A percentile compares a stretch with the other conserved stretches of the same genome.
phyloP scores from a whole-genome alignment of 306 rosid genomes.

The Senna tora region DNA sequence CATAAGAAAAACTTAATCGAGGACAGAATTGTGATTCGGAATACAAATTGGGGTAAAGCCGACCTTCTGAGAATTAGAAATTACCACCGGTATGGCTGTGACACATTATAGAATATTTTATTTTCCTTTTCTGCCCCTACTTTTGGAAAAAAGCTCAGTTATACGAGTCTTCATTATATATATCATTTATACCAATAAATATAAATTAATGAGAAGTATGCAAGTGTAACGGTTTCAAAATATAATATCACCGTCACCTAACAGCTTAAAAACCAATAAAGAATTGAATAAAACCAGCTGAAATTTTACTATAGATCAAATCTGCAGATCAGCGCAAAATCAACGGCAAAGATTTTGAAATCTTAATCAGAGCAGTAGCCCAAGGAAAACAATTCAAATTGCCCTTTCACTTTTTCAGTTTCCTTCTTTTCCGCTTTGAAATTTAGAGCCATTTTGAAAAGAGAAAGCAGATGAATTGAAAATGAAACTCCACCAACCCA shows the following conservation, averaged over 20 bases:
- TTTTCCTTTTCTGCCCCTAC: neutral
- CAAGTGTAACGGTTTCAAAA: conserved; percentile 17
- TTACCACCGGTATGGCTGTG: too few species aligned
- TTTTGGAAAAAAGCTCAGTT: neutral
- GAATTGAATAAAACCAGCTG: conserved; percentile 31
- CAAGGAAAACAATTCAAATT: conserved; percentile 19
- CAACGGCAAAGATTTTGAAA: conserved; percentile 1
- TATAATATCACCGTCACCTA: conserved; percentile 36
- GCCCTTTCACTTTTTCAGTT: neutral
- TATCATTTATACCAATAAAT: neutral
- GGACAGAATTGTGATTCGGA: conserved; percentile 20
- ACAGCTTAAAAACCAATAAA: conserved; percentile 29
- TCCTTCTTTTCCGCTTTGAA: neutral
- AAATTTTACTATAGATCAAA: conserved; percentile 32
- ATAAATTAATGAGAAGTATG: conserved; percentile 6
- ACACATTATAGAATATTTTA: neutral
- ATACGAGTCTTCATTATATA: neutral
- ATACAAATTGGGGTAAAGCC: conserved; percentile 28
- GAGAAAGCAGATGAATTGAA: neutral
- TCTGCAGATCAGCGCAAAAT: conserved; percentile 40
- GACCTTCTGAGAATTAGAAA: conserved; percentile 28
- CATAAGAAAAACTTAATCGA: conserved; percentile 5
- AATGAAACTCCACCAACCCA: conserved; percentile 4
- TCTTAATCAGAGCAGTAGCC: neutral
- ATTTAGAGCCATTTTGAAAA: neutral